Evolutionary conservation across 1,284 basidiomycete genomes (phyloP).

Genomic region (Wolfiporia cocos): DNA sequence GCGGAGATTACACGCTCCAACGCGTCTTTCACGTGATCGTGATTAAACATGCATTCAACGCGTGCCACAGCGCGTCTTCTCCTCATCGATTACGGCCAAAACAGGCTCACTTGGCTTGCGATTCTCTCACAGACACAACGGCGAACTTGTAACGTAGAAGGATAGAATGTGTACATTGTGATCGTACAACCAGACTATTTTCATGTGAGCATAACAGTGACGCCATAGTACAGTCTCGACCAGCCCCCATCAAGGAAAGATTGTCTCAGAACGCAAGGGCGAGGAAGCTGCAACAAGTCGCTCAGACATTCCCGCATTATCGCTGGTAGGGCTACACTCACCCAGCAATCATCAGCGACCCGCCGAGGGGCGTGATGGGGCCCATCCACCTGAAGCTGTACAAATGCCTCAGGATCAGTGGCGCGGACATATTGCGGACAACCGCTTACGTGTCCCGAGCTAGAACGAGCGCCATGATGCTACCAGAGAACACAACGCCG

Average conservation of each 20-base stretch:
- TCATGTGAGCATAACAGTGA: too few species aligned
- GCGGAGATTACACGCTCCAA: constrained; percentile 15
- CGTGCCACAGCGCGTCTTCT: constrained; percentile 9
- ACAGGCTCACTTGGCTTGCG: too few species aligned
- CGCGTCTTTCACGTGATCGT: constrained; percentile 22
- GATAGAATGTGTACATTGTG: too few species aligned
- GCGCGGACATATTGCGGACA: neutral
- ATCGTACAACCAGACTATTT: too few species aligned
- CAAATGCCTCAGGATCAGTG: neutral
- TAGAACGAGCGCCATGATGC: constrained; percentile 62
- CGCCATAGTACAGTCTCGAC: neutral
- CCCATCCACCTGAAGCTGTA: constrained; percentile 57
- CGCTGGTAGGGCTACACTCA: constrained; percentile 31
- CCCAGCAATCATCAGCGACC: constrained; percentile 73
- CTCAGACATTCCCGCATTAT: neutral
- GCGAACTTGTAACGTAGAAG: too few species aligned
- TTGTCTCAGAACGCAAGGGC: constrained; percentile 44
- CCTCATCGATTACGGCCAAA: too few species aligned
- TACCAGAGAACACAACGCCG: constrained; percentile 63
- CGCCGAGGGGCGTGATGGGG: constrained; percentile 75
- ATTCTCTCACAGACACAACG: neutral
- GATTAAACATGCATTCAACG: constrained; percentile 7
- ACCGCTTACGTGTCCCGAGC: constrained; percentile 44
- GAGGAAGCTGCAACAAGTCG: constrained; percentile 37
- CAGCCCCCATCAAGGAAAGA: too few species aligned